Percentiles rank a stretch among this genome's conserved stretches.
phyloP scores from a whole-genome alignment of 805 yeast genomes.

The Debaryomyces castellii region DNA sequence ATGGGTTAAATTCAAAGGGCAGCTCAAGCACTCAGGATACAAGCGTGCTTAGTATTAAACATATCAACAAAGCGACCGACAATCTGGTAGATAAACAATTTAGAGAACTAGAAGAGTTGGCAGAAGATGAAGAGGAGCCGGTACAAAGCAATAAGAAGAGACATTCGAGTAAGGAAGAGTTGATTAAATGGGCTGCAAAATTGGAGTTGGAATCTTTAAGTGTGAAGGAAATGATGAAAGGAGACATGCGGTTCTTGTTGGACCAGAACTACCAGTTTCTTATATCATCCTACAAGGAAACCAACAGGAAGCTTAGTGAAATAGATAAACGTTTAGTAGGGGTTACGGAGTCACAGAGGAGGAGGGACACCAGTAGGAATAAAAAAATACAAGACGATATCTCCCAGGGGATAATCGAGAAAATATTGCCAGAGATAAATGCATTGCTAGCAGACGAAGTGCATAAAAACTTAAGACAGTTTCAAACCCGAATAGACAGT shows the following conservation, averaged over 20 bases:
- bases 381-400: not conserved
- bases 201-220: constrained; percentile 29
- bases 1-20: constrained; percentile 4
- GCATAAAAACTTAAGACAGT: not conserved
- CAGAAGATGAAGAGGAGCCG: not conserved
- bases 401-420: not conserved
- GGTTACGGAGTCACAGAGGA: not conserved
- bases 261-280: constrained; percentile 4
- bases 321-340: not conserved
- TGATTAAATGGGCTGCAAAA: constrained; percentile 29
- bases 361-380: not conserved
- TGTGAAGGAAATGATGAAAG: constrained; percentile 16
- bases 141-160: not conserved
- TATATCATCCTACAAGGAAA: not conserved
- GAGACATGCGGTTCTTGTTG: constrained; percentile 6
- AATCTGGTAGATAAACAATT: not conserved
- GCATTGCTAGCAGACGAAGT: not conserved
- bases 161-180: constrained; percentile 4
- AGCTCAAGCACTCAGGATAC: constrained; percentile 1
- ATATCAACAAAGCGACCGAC: not conserved
- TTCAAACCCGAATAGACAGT: not conserved
- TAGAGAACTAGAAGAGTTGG: not conserved
- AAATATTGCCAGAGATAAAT: not conserved
- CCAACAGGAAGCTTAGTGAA: not conserved
- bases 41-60: not conserved